Conservation (phyloP, 441 rosid genomes). For the Euphorbia celastroides region DNA sequence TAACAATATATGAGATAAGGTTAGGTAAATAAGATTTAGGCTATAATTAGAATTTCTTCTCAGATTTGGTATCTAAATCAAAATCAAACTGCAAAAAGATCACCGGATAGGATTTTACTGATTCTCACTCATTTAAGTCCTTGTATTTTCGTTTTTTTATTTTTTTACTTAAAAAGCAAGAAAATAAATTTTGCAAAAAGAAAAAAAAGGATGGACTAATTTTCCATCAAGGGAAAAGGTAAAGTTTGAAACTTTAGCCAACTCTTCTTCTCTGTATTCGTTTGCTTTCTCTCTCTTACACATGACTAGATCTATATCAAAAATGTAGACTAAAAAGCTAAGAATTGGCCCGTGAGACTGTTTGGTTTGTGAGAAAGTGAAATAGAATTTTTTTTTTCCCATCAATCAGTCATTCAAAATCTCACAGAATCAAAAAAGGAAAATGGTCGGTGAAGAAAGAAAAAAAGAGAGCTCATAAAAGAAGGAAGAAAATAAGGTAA, state of each 20-base stretch:
- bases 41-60: not conserved
- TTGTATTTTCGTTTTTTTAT: not conserved
- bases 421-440: not conserved
- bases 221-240: not conserved
- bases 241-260: not conserved
- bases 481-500: not conserved
- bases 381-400: not conserved
- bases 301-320: conserved; percentile 8
- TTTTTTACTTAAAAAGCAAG: not conserved
- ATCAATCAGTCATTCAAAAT: not conserved
- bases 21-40: not conserved
- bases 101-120: not conserved
- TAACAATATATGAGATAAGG: not conserved
- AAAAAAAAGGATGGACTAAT: not conserved
- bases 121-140: not conserved
- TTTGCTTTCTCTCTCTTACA: conserved; percentile 2
- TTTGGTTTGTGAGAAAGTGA: not conserved
- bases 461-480: not conserved
- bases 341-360: conserved; percentile 1
- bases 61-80: not conserved
- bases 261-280: not conserved
- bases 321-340: not conserved
- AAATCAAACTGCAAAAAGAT: not conserved
- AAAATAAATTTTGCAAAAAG: not conserved
- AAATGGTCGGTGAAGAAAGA: not conserved